Evolutionary conservation across 2,329 filamentous ascomycete genomes (phyloP).

Genomic region (Tolypocladium inflatum): DNA sequence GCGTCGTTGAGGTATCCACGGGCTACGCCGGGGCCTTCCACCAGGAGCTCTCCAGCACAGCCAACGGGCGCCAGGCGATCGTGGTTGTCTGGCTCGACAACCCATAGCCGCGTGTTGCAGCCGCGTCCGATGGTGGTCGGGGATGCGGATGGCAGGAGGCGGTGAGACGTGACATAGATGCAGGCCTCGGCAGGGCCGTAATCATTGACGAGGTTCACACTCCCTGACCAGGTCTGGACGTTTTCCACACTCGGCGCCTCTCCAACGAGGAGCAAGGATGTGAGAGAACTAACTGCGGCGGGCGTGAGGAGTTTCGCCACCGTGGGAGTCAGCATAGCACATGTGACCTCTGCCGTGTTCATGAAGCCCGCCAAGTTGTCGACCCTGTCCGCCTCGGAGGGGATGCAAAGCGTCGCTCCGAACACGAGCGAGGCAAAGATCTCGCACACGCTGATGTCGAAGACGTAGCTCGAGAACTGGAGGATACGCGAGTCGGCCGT

Average conservation of each 20-base stretch:
- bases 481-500: slow-evolving; percentile 3
- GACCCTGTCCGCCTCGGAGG: slow-evolving; percentile 1
- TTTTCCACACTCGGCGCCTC: not conserved
- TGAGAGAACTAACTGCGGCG: not conserved
- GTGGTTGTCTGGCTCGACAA: not conserved
- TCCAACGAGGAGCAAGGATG: not conserved
- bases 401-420: slow-evolving; percentile 5
- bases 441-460: slow-evolving; percentile 3
- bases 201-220: not conserved
- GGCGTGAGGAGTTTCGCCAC: not conserved
- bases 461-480: slow-evolving; percentile 5
- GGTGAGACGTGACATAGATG: not conserved
- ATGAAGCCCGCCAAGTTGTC: slow-evolving; percentile 2
- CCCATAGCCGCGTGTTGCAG: not conserved
- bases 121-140: slow-evolving; percentile 1
- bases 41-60: slow-evolving; percentile 3
- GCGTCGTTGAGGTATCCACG: slow-evolving; percentile 2
- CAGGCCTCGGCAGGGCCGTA: not conserved
- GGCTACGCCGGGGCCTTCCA: slow-evolving; percentile 1
- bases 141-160: not conserved
- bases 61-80: slow-evolving; percentile 1
- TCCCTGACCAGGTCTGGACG: slow-evolving; percentile 1
- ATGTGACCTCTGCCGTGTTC: not conserved
- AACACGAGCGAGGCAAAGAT: slow-evolving; percentile 2
- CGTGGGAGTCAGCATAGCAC: slow-evolving; percentile 1